A percentile compares a stretch with the other conserved stretches of the same genome.
phyloP scores from a whole-genome alignment of 2,329 filamentous ascomycete genomes.

The Fusarium mangiferae region DNA sequence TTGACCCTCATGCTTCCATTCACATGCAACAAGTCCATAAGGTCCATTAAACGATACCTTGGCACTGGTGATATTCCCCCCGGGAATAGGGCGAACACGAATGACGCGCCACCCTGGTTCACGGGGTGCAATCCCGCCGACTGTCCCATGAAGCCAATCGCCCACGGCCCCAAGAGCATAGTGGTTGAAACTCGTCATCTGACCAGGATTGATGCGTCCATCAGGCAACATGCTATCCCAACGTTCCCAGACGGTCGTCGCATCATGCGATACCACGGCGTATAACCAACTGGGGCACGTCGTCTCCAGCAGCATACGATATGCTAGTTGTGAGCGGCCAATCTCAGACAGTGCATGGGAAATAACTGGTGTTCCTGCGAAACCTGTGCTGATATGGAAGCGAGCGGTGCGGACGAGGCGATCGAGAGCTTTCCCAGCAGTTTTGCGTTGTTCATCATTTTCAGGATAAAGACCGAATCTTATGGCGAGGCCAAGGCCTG shows the following conservation, averaged over 20 bases:
- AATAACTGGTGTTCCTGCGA: not conserved
- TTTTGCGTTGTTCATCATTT: not conserved
- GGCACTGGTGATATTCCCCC: not conserved
- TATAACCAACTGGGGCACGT: not conserved
- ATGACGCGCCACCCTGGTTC: not conserved
- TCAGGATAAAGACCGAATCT: not conserved
- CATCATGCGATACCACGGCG: not conserved
- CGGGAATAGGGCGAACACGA: not conserved
- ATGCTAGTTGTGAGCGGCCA: not conserved
- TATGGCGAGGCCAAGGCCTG: not conserved
- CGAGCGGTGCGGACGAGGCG: not conserved
- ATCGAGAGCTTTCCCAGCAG: rapidly evolving
- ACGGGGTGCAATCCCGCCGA: too few species aligned
- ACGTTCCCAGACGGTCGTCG: not conserved
- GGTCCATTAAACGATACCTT: not conserved
- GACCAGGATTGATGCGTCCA: not conserved
- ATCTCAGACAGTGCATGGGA: not conserved
- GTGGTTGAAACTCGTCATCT: not conserved
- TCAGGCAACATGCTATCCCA: not conserved
- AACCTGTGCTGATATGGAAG: not conserved
- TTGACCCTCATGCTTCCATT: not conserved
- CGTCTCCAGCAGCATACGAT: not conserved
- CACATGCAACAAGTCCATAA: not conserved
- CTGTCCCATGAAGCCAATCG: too few species aligned
- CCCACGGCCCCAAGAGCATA: not conserved